Evolutionary conservation across 1,284 basidiomycete species (phyloP).

Genomic region (Ceratobasidium sp.): DNA sequence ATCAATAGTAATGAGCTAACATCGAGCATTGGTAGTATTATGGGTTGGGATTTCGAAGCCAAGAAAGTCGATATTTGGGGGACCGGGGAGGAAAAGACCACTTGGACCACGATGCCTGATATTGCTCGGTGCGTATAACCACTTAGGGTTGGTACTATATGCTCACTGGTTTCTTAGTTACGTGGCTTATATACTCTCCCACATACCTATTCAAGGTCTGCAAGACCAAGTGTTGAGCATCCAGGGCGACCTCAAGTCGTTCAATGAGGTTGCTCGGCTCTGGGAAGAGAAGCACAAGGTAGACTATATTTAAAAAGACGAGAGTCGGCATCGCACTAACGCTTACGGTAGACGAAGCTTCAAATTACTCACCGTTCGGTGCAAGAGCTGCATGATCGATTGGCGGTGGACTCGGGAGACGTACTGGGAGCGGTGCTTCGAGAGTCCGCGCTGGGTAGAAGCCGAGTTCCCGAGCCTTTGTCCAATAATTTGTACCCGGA

Average conservation of each 20-base stretch:
- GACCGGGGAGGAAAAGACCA: conserved; percentile 32
- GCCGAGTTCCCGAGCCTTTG: conserved; percentile 28
- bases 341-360: conserved; percentile 6
- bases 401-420: conserved; percentile 22
- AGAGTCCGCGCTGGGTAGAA: conserved; percentile 26
- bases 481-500: conserved; percentile 35
- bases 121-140: conserved; percentile 38
- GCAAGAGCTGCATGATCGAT: conserved; percentile 27
- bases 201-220: conserved; percentile 26
- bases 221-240: conserved; percentile 34
- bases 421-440: conserved; percentile 21
- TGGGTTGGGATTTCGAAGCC: conserved; percentile 35
- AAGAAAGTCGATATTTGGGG: conserved; percentile 44
- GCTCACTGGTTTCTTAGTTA: conserved; percentile 10
- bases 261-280: conserved; percentile 40
- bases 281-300: conserved; percentile 46
- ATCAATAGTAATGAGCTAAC: neutral
- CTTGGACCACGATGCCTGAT: conserved; percentile 45
- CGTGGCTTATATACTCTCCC: conserved; percentile 39
- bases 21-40: neutral
- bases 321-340: neutral
- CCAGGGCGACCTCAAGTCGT: conserved; percentile 45
- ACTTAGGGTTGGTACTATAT: no score
- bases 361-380: conserved; percentile 29
- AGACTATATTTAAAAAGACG: neutral